These are phyloP conservation scores for Talinum fruticosum DNA, from an alignment of 148 eudicot species.

Conservation along the genomic window DNA sequence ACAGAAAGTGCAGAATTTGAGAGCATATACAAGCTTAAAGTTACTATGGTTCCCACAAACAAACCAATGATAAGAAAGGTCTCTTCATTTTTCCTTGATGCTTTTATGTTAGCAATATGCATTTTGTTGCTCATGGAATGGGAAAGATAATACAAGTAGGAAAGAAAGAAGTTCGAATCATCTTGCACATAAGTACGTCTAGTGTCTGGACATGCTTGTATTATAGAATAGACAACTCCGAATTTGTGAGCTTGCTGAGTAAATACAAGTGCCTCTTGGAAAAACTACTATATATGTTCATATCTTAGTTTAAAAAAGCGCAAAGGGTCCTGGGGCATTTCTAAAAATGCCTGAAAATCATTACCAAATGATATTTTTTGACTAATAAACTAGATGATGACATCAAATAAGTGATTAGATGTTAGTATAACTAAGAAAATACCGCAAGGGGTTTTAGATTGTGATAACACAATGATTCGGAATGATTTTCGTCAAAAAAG, in stretches of 20 bases:
- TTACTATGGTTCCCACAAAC: slow-evolving; percentile 95
- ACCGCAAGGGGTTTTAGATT: no score
- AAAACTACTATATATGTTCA: background rate
- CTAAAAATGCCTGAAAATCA: no score
- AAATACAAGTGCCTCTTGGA: background rate
- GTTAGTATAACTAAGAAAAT: no score
- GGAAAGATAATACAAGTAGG: background rate
- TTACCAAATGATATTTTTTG: no score
- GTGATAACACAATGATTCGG: no score
- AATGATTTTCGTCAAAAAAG: no score
- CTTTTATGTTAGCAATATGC: slow-evolving; percentile 6
- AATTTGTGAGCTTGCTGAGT: background rate
- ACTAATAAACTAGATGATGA: no score
- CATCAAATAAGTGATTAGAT: no score
- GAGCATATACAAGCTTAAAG: slow-evolving; percentile 98
- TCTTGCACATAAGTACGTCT: background rate
- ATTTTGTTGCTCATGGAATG: background rate
- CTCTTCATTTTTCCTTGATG: slow-evolving; percentile 16
- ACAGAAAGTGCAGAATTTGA: slow-evolving; percentile 97
- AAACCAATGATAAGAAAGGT: slow-evolving; percentile 99
- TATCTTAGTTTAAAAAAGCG: no score
- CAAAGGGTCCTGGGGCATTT: no score
- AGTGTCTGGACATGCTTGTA: background rate
- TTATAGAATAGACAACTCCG: background rate
- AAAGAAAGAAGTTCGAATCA: background rate